A percentile compares a stretch with the other conserved stretches of the same genome.
Conservation (phyloP, 1,139 yeast species). For the Arxiozyma bovina region DNA sequence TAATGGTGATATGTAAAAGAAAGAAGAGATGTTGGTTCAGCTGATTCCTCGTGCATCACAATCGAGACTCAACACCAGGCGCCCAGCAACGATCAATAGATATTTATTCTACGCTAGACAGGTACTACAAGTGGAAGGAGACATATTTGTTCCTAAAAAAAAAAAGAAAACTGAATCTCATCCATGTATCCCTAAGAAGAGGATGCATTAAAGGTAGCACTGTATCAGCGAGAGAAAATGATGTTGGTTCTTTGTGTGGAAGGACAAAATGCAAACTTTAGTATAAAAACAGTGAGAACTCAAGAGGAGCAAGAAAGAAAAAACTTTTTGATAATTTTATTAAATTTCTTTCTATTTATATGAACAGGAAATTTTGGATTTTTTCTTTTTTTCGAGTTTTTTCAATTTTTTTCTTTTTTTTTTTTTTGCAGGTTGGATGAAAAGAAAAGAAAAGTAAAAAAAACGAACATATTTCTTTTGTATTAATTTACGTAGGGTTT, state of each 20-base stretch:
- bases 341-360: background rate
- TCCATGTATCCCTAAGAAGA: slow-evolving; percentile 10
- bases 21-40: slow-evolving; percentile 31
- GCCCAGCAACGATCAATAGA: slow-evolving; percentile 37
- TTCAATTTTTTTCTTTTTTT: background rate
- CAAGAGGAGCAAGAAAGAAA: background rate
- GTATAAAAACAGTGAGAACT: background rate
- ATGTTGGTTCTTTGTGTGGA: slow-evolving; percentile 16
- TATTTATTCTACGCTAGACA: slow-evolving; percentile 29
- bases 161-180: slow-evolving; percentile 10
- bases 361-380: background rate
- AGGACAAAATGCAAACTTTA: background rate
- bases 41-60: slow-evolving; percentile 37
- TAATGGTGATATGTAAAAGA: background rate
- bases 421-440: background rate
- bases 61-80: slow-evolving; percentile 33
- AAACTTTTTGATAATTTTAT: background rate
- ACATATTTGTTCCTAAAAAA: slow-evolving; percentile 1
- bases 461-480: too few species aligned
- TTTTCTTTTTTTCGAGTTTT: background rate
- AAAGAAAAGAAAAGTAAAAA: too few species aligned
- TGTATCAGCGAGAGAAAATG: slow-evolving; percentile 20
- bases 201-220: slow-evolving; percentile 6
- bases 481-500: too few species aligned
- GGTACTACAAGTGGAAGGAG: slow-evolving; percentile 18